These are phyloP conservation scores for Claviceps digitariae DNA, from an alignment of 2,329 filamentous ascomycete species.

Conservation along the genomic window DNA sequence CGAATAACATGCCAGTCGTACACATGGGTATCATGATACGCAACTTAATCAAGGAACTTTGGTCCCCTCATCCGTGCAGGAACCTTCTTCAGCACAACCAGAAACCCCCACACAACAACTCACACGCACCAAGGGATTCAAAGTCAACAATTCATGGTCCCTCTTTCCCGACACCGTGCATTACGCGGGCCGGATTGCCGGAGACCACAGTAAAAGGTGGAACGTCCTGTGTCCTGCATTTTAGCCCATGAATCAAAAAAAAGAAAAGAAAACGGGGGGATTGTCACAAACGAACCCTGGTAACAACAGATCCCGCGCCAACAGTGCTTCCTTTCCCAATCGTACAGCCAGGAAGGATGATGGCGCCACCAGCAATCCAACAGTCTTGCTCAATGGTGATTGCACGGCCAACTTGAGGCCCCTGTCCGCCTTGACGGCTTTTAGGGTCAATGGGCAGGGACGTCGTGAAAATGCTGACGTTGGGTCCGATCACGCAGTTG, in stretches of 20 bases:
- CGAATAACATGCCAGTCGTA: constrained; percentile 4
- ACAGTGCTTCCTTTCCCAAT: constrained; percentile 70
- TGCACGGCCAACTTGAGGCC: constrained; percentile 53
- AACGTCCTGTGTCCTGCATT: constrained; percentile 37
- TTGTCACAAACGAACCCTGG: constrained; percentile 39
- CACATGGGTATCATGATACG: constrained; percentile 20
- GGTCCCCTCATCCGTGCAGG: background rate
- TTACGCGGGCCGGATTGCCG: constrained; percentile 53
- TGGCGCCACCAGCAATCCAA: constrained; percentile 66
- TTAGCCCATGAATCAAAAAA: background rate
- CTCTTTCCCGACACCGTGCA: constrained; percentile 26
- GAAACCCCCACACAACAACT: background rate
- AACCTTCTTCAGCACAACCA: too few relatives aligned
- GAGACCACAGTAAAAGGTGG: constrained; percentile 55
- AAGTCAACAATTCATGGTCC: constrained; percentile 12
- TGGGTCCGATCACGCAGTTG: constrained; percentile 63
- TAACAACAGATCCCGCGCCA: constrained; percentile 75
- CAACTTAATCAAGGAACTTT: constrained; percentile 3
- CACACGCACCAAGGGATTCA: background rate
- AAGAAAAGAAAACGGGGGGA: background rate
- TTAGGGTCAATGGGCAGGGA: constrained; percentile 61
- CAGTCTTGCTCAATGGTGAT: constrained; percentile 78
- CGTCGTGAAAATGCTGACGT: constrained; percentile 74
- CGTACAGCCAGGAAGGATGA: constrained; percentile 64
- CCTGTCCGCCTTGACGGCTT: constrained; percentile 58